Conservation (phyloP, 2,329 filamentous ascomycete genomes). For the Amylocarpus encephaloides region DNA sequence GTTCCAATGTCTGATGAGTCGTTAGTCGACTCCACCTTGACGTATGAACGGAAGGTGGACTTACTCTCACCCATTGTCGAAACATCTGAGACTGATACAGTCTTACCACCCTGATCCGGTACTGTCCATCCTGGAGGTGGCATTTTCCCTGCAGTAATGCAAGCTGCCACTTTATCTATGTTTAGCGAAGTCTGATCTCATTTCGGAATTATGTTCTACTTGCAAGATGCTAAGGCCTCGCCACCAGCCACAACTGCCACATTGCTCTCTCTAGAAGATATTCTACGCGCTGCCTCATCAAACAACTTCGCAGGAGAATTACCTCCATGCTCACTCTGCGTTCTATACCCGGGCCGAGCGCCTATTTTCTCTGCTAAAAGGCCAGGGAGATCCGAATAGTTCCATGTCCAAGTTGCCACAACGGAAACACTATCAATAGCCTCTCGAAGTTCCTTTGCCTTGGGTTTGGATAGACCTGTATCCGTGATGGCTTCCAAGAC, state of each 20-base stretch:
- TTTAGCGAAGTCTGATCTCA: constrained; percentile 28
- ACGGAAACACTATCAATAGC: constrained; percentile 53
- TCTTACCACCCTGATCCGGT: constrained; percentile 39
- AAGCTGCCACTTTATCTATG: constrained; percentile 41
- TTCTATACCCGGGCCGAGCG: constrained; percentile 40
- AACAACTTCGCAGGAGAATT: constrained; percentile 56
- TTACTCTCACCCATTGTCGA: constrained; percentile 38
- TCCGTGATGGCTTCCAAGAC: constrained; percentile 47
- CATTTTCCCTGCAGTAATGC: constrained; percentile 43
- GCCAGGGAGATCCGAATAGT: constrained; percentile 52
- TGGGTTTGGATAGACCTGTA: constrained; percentile 32
- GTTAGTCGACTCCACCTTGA: background rate
- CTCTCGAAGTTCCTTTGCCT: constrained; percentile 34
- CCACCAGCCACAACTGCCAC: constrained; percentile 57
- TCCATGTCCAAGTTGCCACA: constrained; percentile 61
- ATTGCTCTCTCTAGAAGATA: constrained; percentile 46
- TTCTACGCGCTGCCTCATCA: constrained; percentile 55
- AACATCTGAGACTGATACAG: constrained; percentile 45
- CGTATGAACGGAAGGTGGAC: constrained; percentile 9
- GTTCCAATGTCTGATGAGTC: constrained; percentile 44
- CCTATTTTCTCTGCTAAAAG: constrained; percentile 45
- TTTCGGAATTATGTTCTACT: constrained; percentile 11
- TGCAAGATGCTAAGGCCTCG: constrained; percentile 56
- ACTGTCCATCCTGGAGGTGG: constrained; percentile 56
- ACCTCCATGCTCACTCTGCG: constrained; percentile 54